These are phyloP conservation scores for Stentor roeselii DNA, from an alignment of 73 alveolate species.

Conservation along the genomic window DNA sequence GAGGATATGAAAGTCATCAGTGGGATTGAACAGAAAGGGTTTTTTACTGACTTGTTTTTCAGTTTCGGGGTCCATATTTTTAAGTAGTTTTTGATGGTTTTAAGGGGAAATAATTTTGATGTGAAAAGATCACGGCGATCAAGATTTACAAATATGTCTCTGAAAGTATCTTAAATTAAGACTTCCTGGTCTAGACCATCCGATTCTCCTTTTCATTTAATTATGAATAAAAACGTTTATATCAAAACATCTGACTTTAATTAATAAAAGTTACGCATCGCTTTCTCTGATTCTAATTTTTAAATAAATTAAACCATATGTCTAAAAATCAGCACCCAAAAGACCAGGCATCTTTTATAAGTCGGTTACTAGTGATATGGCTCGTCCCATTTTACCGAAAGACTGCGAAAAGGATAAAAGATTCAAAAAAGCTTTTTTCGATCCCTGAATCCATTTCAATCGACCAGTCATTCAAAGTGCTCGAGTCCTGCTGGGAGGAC, in stretches of 20 bases:
- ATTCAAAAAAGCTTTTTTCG: neutral
- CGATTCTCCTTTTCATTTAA: neutral
- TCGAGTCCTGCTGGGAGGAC: neutral
- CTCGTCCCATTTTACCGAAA: neutral
- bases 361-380: neutral
- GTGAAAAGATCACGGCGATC: too few relatives aligned
- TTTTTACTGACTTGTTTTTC: too few relatives aligned
- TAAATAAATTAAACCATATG: too few relatives aligned
- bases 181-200: too few relatives aligned
- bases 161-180: too few relatives aligned
- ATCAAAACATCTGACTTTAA: neutral
- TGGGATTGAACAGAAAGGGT: conserved; percentile 21
- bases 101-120: too few relatives aligned
- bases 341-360: neutral
- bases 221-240: neutral
- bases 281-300: neutral
- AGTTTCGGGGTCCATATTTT: too few relatives aligned
- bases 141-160: too few relatives aligned
- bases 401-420: neutral
- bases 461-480: neutral
- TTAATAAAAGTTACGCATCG: too few relatives aligned
- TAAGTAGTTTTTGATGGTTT: too few relatives aligned
- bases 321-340: neutral
- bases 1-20: conserved; percentile 43
- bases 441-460: neutral